Evolutionary conservation across 1,139 yeast species (phyloP).

Genomic region (Sugiyamaella xylanicola): DNA sequence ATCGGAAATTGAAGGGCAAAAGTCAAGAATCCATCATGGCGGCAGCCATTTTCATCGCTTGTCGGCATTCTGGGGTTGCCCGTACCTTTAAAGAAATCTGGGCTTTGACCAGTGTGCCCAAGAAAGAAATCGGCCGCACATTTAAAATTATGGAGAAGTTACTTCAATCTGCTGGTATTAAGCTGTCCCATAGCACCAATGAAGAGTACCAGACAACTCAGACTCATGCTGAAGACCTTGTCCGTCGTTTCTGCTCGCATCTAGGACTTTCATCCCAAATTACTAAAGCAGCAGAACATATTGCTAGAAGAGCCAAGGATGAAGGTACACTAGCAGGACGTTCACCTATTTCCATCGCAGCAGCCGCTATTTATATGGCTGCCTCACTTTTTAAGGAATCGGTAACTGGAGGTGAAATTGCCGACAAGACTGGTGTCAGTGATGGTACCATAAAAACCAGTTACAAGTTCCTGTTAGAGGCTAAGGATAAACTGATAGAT

Average conservation of each 20-base stretch:
- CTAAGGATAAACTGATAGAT: constrained; percentile 70
- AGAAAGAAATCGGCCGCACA: constrained; percentile 80
- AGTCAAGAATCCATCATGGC: constrained; percentile 96
- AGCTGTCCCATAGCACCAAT: constrained; percentile 39
- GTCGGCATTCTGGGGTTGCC: constrained; percentile 92
- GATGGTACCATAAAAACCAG: constrained; percentile 97
- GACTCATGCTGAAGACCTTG: constrained; percentile 91
- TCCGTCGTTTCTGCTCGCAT: constrained; percentile 94
- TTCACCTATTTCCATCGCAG: constrained; percentile 96
- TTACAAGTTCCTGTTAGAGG: constrained; percentile 79
- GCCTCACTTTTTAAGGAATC: constrained; percentile 72
- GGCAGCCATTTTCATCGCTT: constrained; percentile 91
- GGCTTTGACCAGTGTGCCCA: constrained; percentile 91
- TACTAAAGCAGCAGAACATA: constrained; percentile 90
- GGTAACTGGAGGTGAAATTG: constrained; percentile 72
- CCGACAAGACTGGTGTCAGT: constrained; percentile 95
- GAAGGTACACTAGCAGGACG: constrained; percentile 95
- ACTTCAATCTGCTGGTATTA: constrained; percentile 45
- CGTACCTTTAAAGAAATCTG: constrained; percentile 95
- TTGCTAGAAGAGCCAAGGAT: constrained; percentile 86
- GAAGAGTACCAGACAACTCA: constrained; percentile 67
- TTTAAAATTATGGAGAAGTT: constrained; percentile 80
- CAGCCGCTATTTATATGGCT: constrained; percentile 95
- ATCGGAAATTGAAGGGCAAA: constrained; percentile 82
- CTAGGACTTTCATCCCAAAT: constrained; percentile 83